Evolutionary conservation across 2,329 filamentous ascomycete genomes (phyloP).

Genomic region (Colletotrichum incanum): DNA sequence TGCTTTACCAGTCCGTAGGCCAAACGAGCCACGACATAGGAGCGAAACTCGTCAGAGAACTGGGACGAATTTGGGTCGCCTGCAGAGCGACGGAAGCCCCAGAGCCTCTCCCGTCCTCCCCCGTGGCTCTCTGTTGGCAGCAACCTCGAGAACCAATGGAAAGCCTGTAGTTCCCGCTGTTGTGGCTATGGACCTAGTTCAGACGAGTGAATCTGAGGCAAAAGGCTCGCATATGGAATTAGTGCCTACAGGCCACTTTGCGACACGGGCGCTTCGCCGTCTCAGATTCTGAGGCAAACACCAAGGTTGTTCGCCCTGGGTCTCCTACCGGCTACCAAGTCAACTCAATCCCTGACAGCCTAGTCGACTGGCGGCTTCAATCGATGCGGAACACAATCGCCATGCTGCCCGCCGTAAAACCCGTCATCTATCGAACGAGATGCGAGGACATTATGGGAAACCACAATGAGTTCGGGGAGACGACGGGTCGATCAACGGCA

Average conservation of each 20-base stretch:
- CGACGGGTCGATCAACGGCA: background rate
- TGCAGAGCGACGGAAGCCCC: background rate
- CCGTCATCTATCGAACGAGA: background rate
- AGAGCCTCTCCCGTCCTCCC: constrained; percentile 22
- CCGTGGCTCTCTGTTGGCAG: too few relatives aligned
- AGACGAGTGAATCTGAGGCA: constrained; percentile 28
- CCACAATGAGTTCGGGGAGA: background rate
- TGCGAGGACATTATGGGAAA: constrained; percentile 13
- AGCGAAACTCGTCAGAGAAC: constrained; percentile 72
- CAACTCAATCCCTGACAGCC: constrained; percentile 16
- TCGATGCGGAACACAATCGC: constrained; percentile 8
- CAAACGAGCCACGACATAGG: constrained; percentile 50
- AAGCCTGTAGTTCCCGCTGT: constrained; percentile 10
- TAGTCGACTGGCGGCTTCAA: constrained; percentile 6
- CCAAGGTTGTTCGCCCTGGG: constrained; percentile 33
- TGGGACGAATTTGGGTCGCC: constrained; percentile 80
- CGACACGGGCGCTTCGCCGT: constrained; percentile 35
- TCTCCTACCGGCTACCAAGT: constrained; percentile 21
- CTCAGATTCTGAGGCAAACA: constrained; percentile 38
- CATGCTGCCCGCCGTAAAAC: constrained; percentile 13
- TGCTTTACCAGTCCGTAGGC: constrained; percentile 2
- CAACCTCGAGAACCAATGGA: background rate
- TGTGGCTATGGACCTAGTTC: constrained; percentile 18
- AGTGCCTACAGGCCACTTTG: constrained; percentile 21
- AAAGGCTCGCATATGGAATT: background rate